These are phyloP conservation scores for Plasmopara viticola DNA, from an alignment of 352 stramenopile species.

Conservation along the genomic window DNA sequence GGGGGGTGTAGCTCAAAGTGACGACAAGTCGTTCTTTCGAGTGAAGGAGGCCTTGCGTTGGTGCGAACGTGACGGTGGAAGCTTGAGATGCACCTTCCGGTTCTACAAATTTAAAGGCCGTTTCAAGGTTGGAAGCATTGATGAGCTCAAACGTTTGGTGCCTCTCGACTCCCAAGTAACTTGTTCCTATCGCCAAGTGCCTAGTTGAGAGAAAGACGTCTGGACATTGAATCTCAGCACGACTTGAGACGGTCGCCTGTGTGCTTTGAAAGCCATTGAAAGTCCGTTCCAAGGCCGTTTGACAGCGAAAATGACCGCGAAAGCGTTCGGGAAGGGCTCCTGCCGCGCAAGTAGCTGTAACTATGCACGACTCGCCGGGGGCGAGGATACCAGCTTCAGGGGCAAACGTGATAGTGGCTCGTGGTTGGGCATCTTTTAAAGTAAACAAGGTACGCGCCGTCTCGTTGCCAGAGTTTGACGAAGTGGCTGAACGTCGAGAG, in stretches of 20 bases:
- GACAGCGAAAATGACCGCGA: constrained; percentile 38
- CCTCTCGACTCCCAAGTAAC: constrained; percentile 57
- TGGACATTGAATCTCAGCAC: constrained; percentile 69
- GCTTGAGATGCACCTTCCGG: constrained; percentile 46
- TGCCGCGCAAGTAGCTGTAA: constrained; percentile 44
- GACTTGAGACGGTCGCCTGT: constrained; percentile 33
- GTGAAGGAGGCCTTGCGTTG: constrained; percentile 37
- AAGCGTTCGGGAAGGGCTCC: constrained; percentile 62
- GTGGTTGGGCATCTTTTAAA: constrained; percentile 34
- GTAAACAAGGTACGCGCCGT: constrained; percentile 39
- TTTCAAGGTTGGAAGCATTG: constrained; percentile 76
- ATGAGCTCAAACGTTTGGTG: constrained; percentile 45
- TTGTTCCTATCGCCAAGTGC: constrained; percentile 44
- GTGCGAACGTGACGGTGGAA: constrained; percentile 40
- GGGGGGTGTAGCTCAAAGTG: constrained; percentile 49
- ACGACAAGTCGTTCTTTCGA: constrained; percentile 59
- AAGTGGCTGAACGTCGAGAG: constrained; percentile 31
- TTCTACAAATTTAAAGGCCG: constrained; percentile 69
- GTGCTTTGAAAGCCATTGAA: constrained; percentile 13
- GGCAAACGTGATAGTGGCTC: constrained; percentile 41
- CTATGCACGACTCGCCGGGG: constrained; percentile 29
- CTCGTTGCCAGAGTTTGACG: constrained; percentile 31
- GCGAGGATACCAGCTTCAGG: constrained; percentile 38
- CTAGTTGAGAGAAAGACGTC: constrained; percentile 64
- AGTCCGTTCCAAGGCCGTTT: constrained; percentile 22